Evolutionary conservation across 345 rosid species (phyloP).

Genomic region (Moricandia arvensis): DNA sequence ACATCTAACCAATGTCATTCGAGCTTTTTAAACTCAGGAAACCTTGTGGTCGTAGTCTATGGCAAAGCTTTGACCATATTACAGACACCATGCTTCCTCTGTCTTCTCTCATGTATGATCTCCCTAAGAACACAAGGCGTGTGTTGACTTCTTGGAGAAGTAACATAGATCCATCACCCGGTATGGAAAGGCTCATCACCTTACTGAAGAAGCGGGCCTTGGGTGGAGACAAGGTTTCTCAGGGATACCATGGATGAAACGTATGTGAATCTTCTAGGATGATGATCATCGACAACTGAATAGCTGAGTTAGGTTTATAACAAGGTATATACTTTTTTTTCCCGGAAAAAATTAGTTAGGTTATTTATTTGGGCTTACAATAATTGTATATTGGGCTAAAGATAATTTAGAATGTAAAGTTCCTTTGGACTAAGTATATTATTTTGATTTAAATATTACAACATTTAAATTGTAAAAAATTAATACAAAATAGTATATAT

Average conservation of each 20-base stretch:
- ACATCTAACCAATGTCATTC: not conserved
- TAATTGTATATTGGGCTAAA: too few relatives aligned
- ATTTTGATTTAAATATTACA: too few relatives aligned
- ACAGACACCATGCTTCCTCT: not conserved
- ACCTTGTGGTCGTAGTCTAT: too few relatives aligned
- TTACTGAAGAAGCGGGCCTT: not conserved
- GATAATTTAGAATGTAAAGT: too few relatives aligned
- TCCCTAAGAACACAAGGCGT: not conserved
- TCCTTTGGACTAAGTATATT: too few relatives aligned
- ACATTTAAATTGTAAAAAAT: too few relatives aligned
- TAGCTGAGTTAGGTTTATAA: too few relatives aligned
- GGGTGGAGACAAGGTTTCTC: not conserved
- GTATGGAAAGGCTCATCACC: not conserved
- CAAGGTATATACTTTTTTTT: too few relatives aligned
- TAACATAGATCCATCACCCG: not conserved
- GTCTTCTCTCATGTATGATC: not conserved
- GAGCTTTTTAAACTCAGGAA: not conserved
- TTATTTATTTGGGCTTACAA: too few relatives aligned
- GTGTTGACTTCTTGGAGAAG: not conserved
- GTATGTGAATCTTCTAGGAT: not conserved
- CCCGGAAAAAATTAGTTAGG: too few relatives aligned
- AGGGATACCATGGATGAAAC: not conserved
- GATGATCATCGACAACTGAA: too few relatives aligned
- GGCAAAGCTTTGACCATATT: not conserved
- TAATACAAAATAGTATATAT: too few relatives aligned